Evolutionary conservation across 768 basidiomycete species (phyloP), one percentile per base, ranked within the genome.

Genomic region (Jaapia argillacea): DNA sequence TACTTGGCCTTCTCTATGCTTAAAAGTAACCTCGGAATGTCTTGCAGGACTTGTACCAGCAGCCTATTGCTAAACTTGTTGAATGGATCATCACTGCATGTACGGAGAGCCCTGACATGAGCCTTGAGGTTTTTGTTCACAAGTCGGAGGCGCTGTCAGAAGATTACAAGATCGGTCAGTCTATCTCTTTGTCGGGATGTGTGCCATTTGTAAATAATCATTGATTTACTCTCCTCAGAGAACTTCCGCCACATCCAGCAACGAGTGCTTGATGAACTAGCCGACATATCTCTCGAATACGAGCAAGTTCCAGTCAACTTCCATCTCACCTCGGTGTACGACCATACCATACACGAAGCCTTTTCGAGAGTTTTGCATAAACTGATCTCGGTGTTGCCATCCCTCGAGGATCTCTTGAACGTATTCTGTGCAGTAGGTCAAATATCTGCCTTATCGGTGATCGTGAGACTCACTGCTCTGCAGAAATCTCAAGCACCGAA

Each of bases 401-500:
- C 81, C 56, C 69, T 96, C 4, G 93, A 98, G 59, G 84, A 84
- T 39, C 64, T 97, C 33, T 70, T 98, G 36, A 85, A 97, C 56
- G 74, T 86, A 6, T 89, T 89, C 59, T 87, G 82, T 53, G 74
- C 81, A 13, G 86, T 86, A 48, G 46, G 77, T 53, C 2, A 21
- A 18, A 7, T 7, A 20, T 22, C 10, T 26, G 2, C 7, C 20
- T 12, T 31, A 28, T 14, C 21, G 40, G 20, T 7, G 10, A n/a
- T 23, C 4, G 4, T 27, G 24, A 46, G 27, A 35, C 33, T 24
- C 21, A 31, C 7, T 5, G 36, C 37, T 23, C 20, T 20, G 14
- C 51, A 94, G 90, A 90, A 90, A 48, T 92, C 87, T 2, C 86
- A 87, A 54, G 85, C 92, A 24, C 81, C 88, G 27, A 98, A 98